Evolutionary conservation across 2,329 filamentous ascomycete genomes (phyloP), one percentile per base, ranked within the genome.

Genomic region (Bipolaris zeicola): DNA sequence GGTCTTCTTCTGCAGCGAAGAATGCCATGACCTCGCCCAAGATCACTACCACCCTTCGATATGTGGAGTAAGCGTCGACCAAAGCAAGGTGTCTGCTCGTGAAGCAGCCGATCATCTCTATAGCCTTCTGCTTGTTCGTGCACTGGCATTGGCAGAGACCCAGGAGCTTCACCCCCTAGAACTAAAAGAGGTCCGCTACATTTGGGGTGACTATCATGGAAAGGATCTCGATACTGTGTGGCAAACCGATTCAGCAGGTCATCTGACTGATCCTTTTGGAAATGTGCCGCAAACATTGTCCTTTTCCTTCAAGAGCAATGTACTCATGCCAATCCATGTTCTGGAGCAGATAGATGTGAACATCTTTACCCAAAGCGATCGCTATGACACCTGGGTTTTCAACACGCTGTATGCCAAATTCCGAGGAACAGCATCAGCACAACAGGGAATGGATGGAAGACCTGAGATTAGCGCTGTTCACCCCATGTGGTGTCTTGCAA

Each of bases 401-500:
- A 96, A 98, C 77, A 96, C 92, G 0, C 82, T 97, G 5, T 96
- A 94, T 74, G 87, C 90, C 63, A 98, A 98, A 74, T 96, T 97
- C 75, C 86, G 95, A 22, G 95, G 72, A 50, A 96, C 93, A 0
- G 95, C 95, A 0, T 96, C 92, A 2, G 94, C 93, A 4, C 85
- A 91, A 37, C 88, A 81, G 46, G 74, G 79, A 4, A 83, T 83
- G 0, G 90, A 94, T 61, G 91, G 92, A 3, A 86, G 91, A 8
- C 94, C 95, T 0, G 95, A 98, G 68, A 89, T 96, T 4, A 92
- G 91, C 26, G 94, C 94, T 26, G 93, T 98, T 26, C 93, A 98
- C 77, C 92, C 94, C 1, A 87, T 96, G 66, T 99, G 95, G 92
- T 98, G 93, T 77, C 82, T 98, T 28, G 93, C 94, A 26, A 99